Evolutionary conservation across 352 stramenopile genomes (phyloP), one percentile per base, ranked within the genome.

Genomic region (Blastocystis sp.): DNA sequence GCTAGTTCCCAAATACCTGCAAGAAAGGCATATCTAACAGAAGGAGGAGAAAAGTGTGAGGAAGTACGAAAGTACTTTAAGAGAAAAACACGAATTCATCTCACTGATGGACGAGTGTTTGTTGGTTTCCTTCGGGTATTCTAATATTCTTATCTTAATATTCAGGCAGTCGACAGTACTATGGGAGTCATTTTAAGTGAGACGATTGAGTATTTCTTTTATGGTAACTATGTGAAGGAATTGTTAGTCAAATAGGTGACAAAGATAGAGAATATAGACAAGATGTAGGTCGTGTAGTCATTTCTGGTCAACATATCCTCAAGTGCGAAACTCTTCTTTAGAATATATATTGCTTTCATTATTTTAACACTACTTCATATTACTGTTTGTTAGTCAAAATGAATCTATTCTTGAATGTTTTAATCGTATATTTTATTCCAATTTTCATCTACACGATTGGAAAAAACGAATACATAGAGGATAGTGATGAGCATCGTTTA

Each of bases 391-490:
- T 26, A 18, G 26, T 23, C 55, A 53, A 53, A 39, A 84, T 84
- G 73, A 84, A 84, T 45, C 53, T 84, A 23, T 53, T 84, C 54
- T 66, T 64, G 50, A 84, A 66, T 34, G 20, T 68, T 8, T 45
- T 84, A 13, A 20, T 84, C 15, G n/a, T 69, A 34, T 84, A 84
- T 68, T 41, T 84, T 41, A 26, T 84, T 43, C 73, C 73, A 2
- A 26, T 84, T 13, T 23, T 84, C 3, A 84, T 84, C 15, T 84
- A 84, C n/a, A 54, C 73, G 0, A 23, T 84, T 29, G 73, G 73
- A 43, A 84, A 84, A 55, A 84, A 84, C 53, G 73, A 84, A 68
- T 84, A 84, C 43, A 26, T 61, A n/a, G 73, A 84, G 26, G 66
- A 84, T 64, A 37, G 11, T 13, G 47, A 66, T 53, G 73, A 84